phyloP scores from a whole-genome alignment of 495 filamentous ascomycete genomes.

The Aspergillus cristatus region DNA sequence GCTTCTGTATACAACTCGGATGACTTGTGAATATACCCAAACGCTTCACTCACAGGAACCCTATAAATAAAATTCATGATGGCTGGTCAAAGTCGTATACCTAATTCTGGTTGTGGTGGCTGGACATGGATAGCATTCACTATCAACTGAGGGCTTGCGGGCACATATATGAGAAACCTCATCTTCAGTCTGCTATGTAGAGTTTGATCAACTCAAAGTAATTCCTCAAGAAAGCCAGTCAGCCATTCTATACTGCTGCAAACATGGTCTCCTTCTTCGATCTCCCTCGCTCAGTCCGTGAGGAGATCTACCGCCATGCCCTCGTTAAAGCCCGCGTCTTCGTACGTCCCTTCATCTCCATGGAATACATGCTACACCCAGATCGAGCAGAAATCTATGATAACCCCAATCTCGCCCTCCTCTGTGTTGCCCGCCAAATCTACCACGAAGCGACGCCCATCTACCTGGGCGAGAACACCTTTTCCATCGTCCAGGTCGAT shows the following conservation, averaged over 20 bases:
- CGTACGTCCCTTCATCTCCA: conserved; percentile 9
- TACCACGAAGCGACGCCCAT: conserved; percentile 10
- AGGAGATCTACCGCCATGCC: conserved; percentile 12
- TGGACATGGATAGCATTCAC: too few relatives aligned
- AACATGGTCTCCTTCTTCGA: conserved; percentile 8
- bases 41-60: too few relatives aligned
- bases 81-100: too few relatives aligned
- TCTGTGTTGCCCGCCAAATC: conserved; percentile 6
- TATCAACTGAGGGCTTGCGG: too few relatives aligned
- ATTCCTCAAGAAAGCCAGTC: too few relatives aligned
- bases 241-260: neutral
- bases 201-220: too few relatives aligned
- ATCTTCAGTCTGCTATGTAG: too few relatives aligned
- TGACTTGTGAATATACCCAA: too few relatives aligned
- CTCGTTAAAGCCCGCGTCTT: conserved; percentile 6
- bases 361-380: conserved; percentile 1
- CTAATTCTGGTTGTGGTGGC: too few relatives aligned
- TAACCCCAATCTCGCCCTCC: conserved; percentile 4
- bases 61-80: too few relatives aligned
- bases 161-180: too few relatives aligned
- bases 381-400: conserved; percentile 1
- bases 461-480: conserved; percentile 11
- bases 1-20: too few relatives aligned
- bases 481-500: conserved; percentile 4
- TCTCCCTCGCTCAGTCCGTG: conserved; percentile 10